phyloP scores from a whole-genome alignment of 129 eudicot species.

The Sambucus nigra region DNA sequence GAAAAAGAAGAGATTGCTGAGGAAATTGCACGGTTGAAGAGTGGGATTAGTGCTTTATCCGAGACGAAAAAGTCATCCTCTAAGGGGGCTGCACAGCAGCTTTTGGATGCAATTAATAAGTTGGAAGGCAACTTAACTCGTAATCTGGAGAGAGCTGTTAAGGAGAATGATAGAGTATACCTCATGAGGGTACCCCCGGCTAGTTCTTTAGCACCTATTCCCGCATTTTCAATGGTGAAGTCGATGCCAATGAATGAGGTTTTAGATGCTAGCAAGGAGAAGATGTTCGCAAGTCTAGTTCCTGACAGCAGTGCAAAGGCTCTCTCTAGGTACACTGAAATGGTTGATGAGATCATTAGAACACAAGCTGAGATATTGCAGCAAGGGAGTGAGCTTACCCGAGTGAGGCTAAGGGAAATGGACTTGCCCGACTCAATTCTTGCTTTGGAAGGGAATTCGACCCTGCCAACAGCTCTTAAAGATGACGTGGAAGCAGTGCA shows the following conservation, averaged over 20 bases:
- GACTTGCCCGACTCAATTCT: constrained; percentile 91
- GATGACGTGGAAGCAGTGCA: constrained; percentile 98
- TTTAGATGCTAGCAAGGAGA: constrained; percentile 89
- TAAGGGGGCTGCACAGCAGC: constrained; percentile 89
- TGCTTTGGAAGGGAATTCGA: constrained; percentile 75
- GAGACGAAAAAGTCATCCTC: constrained; percentile 78
- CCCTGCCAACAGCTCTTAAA: constrained; percentile 62
- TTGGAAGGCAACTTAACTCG: constrained; percentile 58
- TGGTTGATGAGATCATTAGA: constrained; percentile 92
- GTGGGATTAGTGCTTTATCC: constrained; percentile 61
- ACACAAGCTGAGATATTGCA: constrained; percentile 95
- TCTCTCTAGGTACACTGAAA: constrained; percentile 90
- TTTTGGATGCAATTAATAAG: constrained; percentile 72
- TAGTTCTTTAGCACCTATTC: constrained; percentile 78
- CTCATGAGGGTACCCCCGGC: constrained; percentile 89
- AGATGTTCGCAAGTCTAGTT: constrained; percentile 88
- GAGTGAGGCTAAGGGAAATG: constrained; percentile 96
- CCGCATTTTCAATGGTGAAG: constrained; percentile 86
- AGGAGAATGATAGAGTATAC: constrained; percentile 96
- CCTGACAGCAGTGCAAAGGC: constrained; percentile 96
- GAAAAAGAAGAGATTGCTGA: constrained; percentile 97
- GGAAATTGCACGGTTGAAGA: constrained; percentile 88
- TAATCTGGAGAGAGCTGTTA: constrained; percentile 83
- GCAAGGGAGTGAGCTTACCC: constrained; percentile 98
- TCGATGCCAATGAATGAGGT: constrained; percentile 79